A percentile compares a stretch with the other conserved stretches of the same genome.
Conservation (phyloP, 305 asterid species). For the Rubia peregrina region DNA sequence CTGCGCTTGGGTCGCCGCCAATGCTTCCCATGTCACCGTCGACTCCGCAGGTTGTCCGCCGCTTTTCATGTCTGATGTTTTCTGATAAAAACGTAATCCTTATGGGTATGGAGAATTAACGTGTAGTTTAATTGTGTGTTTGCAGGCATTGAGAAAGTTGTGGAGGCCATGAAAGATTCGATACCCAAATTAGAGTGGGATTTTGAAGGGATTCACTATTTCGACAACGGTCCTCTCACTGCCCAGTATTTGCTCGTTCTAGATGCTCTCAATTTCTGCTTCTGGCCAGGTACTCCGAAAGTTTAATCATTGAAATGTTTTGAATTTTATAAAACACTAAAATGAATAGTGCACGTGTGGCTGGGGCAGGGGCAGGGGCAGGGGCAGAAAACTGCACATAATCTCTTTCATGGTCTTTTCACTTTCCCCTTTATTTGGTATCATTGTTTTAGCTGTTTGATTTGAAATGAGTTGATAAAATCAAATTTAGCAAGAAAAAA, state of each 20-base stretch:
- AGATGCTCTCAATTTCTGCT: slow-evolving; percentile 94
- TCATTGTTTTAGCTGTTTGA: too few relatives aligned
- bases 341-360: too few relatives aligned
- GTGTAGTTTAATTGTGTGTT: background rate
- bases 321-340: too few relatives aligned
- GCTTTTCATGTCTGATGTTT: background rate
- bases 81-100: background rate
- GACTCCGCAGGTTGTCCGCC: slow-evolving; percentile 48
- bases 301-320: too few relatives aligned
- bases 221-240: slow-evolving; percentile 84
- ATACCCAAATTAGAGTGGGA: slow-evolving; percentile 92
- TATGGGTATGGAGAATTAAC: background rate
- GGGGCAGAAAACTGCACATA: too few relatives aligned
- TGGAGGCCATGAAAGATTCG: slow-evolving; percentile 55
- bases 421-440: too few relatives aligned
- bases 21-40: slow-evolving; percentile 71
- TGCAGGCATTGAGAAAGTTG: slow-evolving; percentile 62
- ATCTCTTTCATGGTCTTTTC: too few relatives aligned
- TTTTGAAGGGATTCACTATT: slow-evolving; percentile 91
- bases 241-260: slow-evolving; percentile 85
- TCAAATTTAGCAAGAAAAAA: too few relatives aligned
- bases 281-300: slow-evolving; percentile 77
- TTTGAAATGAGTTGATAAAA: too few relatives aligned
- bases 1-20: slow-evolving; percentile 85
- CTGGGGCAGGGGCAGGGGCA: too few relatives aligned